Evolutionary conservation across 2,329 filamentous ascomycete genomes (phyloP), one percentile per base, ranked within the genome.

Genomic region (Xylogone sp.): DNA sequence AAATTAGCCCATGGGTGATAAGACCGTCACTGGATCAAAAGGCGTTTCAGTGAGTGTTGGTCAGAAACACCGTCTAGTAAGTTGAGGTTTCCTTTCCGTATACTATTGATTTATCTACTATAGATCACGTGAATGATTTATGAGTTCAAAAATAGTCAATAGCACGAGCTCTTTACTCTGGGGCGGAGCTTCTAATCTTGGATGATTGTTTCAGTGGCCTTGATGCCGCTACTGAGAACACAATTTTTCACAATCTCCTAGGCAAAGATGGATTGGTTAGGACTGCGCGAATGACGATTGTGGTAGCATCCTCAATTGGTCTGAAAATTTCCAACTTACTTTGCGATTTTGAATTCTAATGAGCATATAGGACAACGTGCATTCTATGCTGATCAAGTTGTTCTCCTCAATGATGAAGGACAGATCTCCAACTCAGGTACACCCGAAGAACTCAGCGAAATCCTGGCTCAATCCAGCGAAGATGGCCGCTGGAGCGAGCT

Each of bases 301-400:
- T 48, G 18, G 29, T 48, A n/a, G 46, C 46, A 42, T 42, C 46
- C 24, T n/a, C n/a, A n/a, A n/a, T n/a, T n/a, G n/a, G n/a, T n/a
- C n/a, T n/a, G n/a, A n/a, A n/a, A n/a, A n/a, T n/a, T n/a, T n/a
- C n/a, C n/a, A n/a, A n/a, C n/a, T n/a, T n/a, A n/a, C n/a, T n/a
- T n/a, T n/a, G n/a, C n/a, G n/a, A n/a, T n/a, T n/a, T n/a, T n/a
- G n/a, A n/a, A n/a, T n/a, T n/a, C n/a, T n/a, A n/a, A n/a, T n/a
- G n/a, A n/a, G n/a, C 39, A 48, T n/a, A 6, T 29, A 9, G 34
- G 56, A 42, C 43, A 52, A 34, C 50, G 57, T 52, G 13, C 72
- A 2, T 65, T 65, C 18, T 62, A 66, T 27, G 69, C 67, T n/a
- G 69, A 73, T 56, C 63, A 71, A 29, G 66, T 73, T 24, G 59